phyloP scores from a whole-genome alignment of 23 red algal species.

The Chondrus crispus region DNA sequence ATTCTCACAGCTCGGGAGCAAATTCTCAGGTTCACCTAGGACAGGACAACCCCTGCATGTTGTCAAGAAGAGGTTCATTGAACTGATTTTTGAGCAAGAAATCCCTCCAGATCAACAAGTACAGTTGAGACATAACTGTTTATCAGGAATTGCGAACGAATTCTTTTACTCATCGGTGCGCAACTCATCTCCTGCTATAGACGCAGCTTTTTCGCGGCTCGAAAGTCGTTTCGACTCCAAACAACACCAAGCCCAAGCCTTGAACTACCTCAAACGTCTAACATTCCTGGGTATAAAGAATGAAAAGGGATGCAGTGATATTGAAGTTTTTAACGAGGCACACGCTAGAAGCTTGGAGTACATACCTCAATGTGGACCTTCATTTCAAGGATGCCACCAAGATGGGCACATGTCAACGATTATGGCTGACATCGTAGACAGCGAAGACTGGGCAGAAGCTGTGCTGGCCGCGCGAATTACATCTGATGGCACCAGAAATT shows the following conservation, averaged over 20 bases:
- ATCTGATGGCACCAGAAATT: background rate
- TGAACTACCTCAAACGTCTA: background rate
- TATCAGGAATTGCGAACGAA: background rate
- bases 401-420: background rate
- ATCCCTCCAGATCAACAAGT: background rate
- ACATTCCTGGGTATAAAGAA: background rate
- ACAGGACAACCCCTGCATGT: background rate
- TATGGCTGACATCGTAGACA: background rate
- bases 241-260: background rate
- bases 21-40: background rate
- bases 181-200: background rate
- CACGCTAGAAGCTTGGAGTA: background rate
- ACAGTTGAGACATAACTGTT: background rate
- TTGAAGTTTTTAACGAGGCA: background rate
- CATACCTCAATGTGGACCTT: background rate
- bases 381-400: background rate
- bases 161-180: background rate
- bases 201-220: background rate
- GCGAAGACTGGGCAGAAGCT: background rate
- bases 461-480: background rate
- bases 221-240: background rate
- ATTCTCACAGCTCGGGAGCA: no score
- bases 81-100: background rate
- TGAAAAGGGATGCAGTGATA: background rate
- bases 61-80: background rate